Evolutionary conservation across 805 yeast species (phyloP), one percentile per base, ranked within the genome.

Genomic region (Ogataea henricii): DNA sequence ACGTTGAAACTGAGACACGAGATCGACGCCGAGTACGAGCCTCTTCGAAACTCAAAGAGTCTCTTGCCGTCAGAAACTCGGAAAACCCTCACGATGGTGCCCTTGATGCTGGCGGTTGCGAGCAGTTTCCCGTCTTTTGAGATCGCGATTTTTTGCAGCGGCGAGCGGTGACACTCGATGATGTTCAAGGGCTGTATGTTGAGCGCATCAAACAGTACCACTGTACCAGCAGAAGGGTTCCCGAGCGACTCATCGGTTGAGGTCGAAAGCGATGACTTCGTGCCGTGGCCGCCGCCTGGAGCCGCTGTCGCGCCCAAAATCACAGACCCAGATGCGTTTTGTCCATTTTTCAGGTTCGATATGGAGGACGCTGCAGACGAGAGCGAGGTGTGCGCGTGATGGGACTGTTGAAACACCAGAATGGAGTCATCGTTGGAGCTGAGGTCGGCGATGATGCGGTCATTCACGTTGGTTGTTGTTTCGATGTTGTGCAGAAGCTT

Each of bases 21-120:
- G 14, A 94, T 87, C 52, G 74, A 78, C 2, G 97, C 87, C 3
- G 89, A 87, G 62, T 91, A 91, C 1, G 92, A 82, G 0, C 96
- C 96, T 56, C 96, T 71, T 54, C 96, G 74, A 65, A 87, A 88
- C 64, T 89, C 92, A 49, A 74, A 79, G 14, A 87, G 64, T 55
- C 79, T 80, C 23, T 72, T 68, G 0, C 91, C 90, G 1, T 83
- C 77, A 1, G 75, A 73, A 0, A 88, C 82, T 29, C 84, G 72
- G 60, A 91, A 94, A 2, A 94, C 85, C 38, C 98, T 71, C 2
- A 92, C 81, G 18, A 94, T 82, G 0, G 98, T 94, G 1, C 99
- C 99, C 60, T 89, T 88, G 29, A 77, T 81, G 0, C 96, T 88
- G 5, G 97, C 89, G 0, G 97, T 88, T 0, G 97, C 97, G 38